Percentiles rank a stretch among this genome's conserved stretches.
phyloP scores from a whole-genome alignment of 2,329 filamentous ascomycete species.

The Pseudogymnoascus verrucosus region DNA sequence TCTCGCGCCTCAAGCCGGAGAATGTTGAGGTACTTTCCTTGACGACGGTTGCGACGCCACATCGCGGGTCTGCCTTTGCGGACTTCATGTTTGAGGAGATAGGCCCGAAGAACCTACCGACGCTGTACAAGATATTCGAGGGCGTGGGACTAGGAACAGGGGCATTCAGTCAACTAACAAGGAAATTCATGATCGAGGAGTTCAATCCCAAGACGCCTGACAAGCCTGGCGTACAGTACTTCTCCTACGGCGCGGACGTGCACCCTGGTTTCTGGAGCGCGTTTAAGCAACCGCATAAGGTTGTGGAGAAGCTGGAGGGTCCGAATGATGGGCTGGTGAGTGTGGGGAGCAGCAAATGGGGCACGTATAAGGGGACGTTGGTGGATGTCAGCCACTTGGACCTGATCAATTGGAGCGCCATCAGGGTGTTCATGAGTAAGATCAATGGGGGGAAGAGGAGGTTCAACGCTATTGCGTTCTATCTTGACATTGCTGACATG shows the following conservation, averaged over 20 bases:
- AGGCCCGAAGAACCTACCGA: conserved; percentile 43
- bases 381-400: conserved; percentile 55
- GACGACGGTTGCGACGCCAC: conserved; percentile 32
- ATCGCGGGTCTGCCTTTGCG: conserved; percentile 39
- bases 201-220: conserved; percentile 54
- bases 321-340: conserved; percentile 62
- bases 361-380: conserved; percentile 55
- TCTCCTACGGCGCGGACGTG: conserved; percentile 52
- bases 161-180: conserved; percentile 55
- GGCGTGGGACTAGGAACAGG: conserved; percentile 47
- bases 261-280: conserved; percentile 56
- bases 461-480: conserved; percentile 62
- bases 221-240: conserved; percentile 46
- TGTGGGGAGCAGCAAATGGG: conserved; percentile 54
- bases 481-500: conserved; percentile 61
- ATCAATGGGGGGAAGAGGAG: conserved; percentile 44
- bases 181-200: conserved; percentile 45
- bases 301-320: conserved; percentile 46
- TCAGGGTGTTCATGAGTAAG: conserved; percentile 47
- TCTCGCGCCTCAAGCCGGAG: conserved; percentile 44
- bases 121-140: conserved; percentile 44
- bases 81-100: conserved; percentile 44
- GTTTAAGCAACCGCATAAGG: conserved; percentile 44
- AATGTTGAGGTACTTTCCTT: conserved; percentile 36
- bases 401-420: conserved; percentile 60